These are phyloP conservation scores for Microcyclosporella mali DNA, from an alignment of 2,329 filamentous ascomycete genomes.

Conservation along the genomic window DNA sequence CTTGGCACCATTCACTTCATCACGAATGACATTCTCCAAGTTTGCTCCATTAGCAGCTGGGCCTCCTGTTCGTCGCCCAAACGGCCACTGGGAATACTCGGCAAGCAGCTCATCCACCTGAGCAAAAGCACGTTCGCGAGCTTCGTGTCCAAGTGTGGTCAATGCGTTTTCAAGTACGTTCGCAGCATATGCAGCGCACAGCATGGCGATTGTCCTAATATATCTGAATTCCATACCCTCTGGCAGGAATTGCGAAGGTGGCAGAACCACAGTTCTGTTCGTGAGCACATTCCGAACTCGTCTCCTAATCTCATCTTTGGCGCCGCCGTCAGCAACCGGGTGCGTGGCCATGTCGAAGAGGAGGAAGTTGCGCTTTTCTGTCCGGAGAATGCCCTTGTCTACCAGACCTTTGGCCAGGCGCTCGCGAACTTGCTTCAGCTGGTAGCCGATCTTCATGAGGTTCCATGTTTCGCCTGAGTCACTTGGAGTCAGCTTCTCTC, in stretches of 20 bases:
- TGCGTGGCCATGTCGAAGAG: conserved; percentile 99
- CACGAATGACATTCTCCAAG: conserved; percentile 74
- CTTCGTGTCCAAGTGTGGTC: conserved; percentile 86
- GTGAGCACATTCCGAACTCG: conserved; percentile 89
- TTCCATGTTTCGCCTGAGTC: conserved; percentile 93
- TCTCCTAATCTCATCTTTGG: conserved; percentile 93
- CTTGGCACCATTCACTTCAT: conserved; percentile 80
- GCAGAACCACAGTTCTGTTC: conserved; percentile 86
- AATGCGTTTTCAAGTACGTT: conserved; percentile 98
- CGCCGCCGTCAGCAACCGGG: conserved; percentile 89
- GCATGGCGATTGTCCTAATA: conserved; percentile 86
- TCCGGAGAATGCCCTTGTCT: conserved; percentile 96
- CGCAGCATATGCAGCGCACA: conserved; percentile 94
- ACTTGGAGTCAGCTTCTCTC: conserved; percentile 4
- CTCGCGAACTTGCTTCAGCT: conserved; percentile 98
- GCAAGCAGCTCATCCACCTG: conserved; percentile 94
- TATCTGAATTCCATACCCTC: conserved; percentile 94
- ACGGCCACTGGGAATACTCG: conserved; percentile 97
- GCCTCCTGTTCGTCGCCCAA: conserved; percentile 70
- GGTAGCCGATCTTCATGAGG: conserved; percentile 99
- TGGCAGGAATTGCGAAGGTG: conserved; percentile 79
- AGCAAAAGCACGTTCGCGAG: conserved; percentile 86
- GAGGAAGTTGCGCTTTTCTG: conserved; percentile 98
- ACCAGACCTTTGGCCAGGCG: conserved; percentile 94
- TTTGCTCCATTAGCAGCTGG: conserved; percentile 86